Percentiles rank a stretch among this genome's conserved stretches.
phyloP scores from a whole-genome alignment of 1,139 yeast species.

The Taiozyma onychis region DNA sequence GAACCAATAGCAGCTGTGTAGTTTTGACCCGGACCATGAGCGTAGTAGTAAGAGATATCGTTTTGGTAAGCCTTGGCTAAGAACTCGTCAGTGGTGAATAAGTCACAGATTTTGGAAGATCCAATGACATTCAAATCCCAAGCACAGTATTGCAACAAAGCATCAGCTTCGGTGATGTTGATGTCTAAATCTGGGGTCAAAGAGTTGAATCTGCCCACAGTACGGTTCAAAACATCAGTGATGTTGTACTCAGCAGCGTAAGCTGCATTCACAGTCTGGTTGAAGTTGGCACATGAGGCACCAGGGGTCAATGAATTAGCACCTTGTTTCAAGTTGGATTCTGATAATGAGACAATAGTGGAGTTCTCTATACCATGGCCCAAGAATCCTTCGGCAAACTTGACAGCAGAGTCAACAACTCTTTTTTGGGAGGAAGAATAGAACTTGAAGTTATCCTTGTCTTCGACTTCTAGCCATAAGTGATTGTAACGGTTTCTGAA shows the following conservation, averaged over 20 bases:
- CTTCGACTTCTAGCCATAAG: neutral
- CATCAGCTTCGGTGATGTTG: slow-evolving; percentile 34
- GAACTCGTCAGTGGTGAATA: slow-evolving; percentile 46
- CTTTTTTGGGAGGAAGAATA: slow-evolving; percentile 16
- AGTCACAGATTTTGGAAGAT: slow-evolving; percentile 41
- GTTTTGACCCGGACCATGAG: slow-evolving; percentile 43
- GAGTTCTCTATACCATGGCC: slow-evolving; percentile 9
- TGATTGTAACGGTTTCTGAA: slow-evolving; percentile 10
- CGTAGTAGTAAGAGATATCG: slow-evolving; percentile 41
- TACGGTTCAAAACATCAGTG: slow-evolving; percentile 18
- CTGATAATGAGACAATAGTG: slow-evolving; percentile 9
- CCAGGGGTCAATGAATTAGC: slow-evolving; percentile 31
- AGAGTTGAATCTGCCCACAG: slow-evolving; percentile 25
- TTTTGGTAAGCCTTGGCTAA: slow-evolving; percentile 37
- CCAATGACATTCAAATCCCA: slow-evolving; percentile 49
- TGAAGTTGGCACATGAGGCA: slow-evolving; percentile 23
- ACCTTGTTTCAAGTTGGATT: slow-evolving; percentile 28
- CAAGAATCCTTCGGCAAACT: slow-evolving; percentile 19
- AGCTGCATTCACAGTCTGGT: slow-evolving; percentile 17
- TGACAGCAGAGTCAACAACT: slow-evolving; percentile 16
- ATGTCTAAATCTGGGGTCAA: slow-evolving; percentile 34
- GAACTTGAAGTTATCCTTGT: slow-evolving; percentile 6
- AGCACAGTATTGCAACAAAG: slow-evolving; percentile 42
- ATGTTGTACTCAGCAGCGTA: slow-evolving; percentile 11
- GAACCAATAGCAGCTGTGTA: slow-evolving; percentile 40